Evolutionary conservation across 2,329 filamentous ascomycete species (phyloP).

Genomic region (Grosmannia serpens): DNA sequence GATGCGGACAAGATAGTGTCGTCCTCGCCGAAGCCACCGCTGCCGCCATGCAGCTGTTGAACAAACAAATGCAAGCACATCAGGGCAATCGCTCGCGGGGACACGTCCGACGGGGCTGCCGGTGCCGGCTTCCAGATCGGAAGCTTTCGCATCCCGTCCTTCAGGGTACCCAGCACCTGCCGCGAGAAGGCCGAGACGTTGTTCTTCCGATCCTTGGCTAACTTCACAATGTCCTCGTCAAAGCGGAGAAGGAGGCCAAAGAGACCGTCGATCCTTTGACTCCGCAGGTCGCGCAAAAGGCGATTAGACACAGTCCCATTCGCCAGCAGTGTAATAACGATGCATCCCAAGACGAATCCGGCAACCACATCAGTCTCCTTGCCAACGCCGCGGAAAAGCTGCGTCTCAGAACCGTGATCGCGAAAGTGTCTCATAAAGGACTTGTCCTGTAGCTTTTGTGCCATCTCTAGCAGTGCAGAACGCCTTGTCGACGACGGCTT

Average conservation of each 20-base stretch:
- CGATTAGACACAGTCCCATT: slow-evolving; percentile 46
- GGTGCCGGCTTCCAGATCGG: slow-evolving; percentile 47
- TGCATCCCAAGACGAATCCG: slow-evolving; percentile 52
- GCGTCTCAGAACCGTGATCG: slow-evolving; percentile 59
- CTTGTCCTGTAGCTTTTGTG: slow-evolving; percentile 47
- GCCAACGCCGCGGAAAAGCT: slow-evolving; percentile 51
- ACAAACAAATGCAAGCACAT: slow-evolving; percentile 50
- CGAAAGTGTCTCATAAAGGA: slow-evolving; percentile 59
- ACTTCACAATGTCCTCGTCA: slow-evolving; percentile 41
- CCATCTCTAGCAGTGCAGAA: slow-evolving; percentile 48
- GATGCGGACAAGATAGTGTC: slow-evolving; percentile 35
- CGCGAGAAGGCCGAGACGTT: slow-evolving; percentile 60
- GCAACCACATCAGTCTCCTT: slow-evolving; percentile 48
- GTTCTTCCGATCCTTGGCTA: slow-evolving; percentile 52
- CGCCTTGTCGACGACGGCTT: slow-evolving; percentile 41
- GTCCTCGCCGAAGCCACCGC: slow-evolving; percentile 14
- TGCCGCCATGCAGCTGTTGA: slow-evolving; percentile 21
- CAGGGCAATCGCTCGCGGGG: slow-evolving; percentile 52
- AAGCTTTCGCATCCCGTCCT: slow-evolving; percentile 37
- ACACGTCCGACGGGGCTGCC: slow-evolving; percentile 25
- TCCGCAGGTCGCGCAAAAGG: slow-evolving; percentile 40
- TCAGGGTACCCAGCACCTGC: slow-evolving; percentile 41
- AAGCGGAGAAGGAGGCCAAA: slow-evolving; percentile 43
- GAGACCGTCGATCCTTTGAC: slow-evolving; percentile 41
- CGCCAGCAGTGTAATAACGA: slow-evolving; percentile 50